These are phyloP conservation scores for Phytophthora pini DNA, from an alignment of 352 stramenopile genomes.

Conservation along the genomic window DNA sequence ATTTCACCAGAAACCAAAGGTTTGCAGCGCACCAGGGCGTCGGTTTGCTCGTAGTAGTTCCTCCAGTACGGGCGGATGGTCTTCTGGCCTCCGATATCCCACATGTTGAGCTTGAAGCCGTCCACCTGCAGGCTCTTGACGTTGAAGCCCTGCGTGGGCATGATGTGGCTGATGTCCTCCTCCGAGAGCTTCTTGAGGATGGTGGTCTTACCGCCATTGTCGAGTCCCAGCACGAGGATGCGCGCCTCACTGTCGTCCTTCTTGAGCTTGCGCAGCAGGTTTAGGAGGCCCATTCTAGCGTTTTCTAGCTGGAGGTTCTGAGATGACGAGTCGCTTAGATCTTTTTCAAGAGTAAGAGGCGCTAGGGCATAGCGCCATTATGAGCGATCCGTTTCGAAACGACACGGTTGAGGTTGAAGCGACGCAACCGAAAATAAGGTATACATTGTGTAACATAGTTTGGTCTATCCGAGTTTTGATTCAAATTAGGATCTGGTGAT, in stretches of 20 bases:
- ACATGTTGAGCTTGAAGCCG: slow-evolving; percentile 98
- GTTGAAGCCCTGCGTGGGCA: slow-evolving; percentile 96
- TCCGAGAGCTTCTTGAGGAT: slow-evolving; percentile 97
- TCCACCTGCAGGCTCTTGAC: slow-evolving; percentile 96
- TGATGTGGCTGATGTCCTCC: slow-evolving; percentile 95
- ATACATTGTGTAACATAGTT: not conserved
- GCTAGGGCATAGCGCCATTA: not conserved
- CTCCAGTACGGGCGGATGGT: slow-evolving; percentile 99
- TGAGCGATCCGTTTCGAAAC: slow-evolving; percentile 26
- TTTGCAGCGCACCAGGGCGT: slow-evolving; percentile 75
- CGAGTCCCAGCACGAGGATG: slow-evolving; percentile 95
- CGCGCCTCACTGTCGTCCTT: slow-evolving; percentile 94
- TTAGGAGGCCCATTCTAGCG: slow-evolving; percentile 91
- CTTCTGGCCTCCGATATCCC: slow-evolving; percentile 99
- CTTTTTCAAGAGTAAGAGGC: slow-evolving; percentile 51
- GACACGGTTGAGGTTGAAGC: slow-evolving; percentile 11
- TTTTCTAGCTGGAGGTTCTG: slow-evolving; percentile 2
- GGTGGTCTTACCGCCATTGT: slow-evolving; percentile 97
- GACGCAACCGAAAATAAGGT: slow-evolving; percentile 9
- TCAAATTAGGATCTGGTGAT: not conserved
- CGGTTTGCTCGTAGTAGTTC: slow-evolving; percentile 99
- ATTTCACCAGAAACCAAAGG: not conserved
- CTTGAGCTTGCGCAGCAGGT: slow-evolving; percentile 96
- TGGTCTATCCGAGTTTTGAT: not conserved
- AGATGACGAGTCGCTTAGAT: slow-evolving; percentile 27